A percentile compares a stretch with the other conserved stretches of the same genome.
phyloP scores from a whole-genome alignment of 305 asterid genomes.

The Plantago rigida region DNA sequence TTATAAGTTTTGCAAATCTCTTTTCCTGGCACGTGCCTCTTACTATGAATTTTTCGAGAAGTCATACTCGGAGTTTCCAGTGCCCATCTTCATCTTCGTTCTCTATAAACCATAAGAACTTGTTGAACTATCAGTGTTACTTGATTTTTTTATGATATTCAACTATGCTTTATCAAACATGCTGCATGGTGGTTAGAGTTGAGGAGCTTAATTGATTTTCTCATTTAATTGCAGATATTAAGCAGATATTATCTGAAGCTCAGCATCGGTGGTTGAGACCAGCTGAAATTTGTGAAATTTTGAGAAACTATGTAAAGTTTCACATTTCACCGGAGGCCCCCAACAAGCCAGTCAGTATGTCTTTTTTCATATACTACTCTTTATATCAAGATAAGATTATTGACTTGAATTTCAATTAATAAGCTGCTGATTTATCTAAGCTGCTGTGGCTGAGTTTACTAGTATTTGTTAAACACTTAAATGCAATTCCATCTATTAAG shows the following conservation, averaged over 20 bases:
- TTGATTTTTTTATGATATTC: slow-evolving; percentile 2
- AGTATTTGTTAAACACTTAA: slow-evolving; percentile 5
- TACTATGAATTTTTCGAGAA: not conserved
- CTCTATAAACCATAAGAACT: not conserved
- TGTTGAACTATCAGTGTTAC: slow-evolving; percentile 8
- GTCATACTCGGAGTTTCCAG: not conserved
- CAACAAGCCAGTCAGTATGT: slow-evolving; percentile 70
- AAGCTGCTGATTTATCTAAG: slow-evolving; percentile 6
- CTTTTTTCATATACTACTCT: slow-evolving; percentile 26
- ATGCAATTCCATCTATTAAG: slow-evolving; percentile 1
- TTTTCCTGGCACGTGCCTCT: not conserved
- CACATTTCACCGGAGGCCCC: slow-evolving; percentile 70
- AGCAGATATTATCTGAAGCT: slow-evolving; percentile 63
- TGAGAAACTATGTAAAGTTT: slow-evolving; percentile 56
- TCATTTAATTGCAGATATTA: slow-evolving; percentile 48
- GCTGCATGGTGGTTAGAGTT: slow-evolving; percentile 13
- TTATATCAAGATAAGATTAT: not conserved
- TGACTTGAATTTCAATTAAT: not conserved
- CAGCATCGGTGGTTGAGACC: slow-evolving; percentile 89
- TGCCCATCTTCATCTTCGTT: slow-evolving; percentile 5
- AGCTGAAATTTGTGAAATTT: slow-evolving; percentile 77
- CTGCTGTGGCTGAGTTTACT: slow-evolving; percentile 8
- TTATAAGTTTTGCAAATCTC: not conserved
- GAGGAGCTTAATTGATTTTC: slow-evolving; percentile 10
- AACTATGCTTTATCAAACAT: slow-evolving; percentile 13